Base-by-base conservation (phyloP, 2,329 filamentous ascomycete species). In the Hysterium pulicare region DNA sequence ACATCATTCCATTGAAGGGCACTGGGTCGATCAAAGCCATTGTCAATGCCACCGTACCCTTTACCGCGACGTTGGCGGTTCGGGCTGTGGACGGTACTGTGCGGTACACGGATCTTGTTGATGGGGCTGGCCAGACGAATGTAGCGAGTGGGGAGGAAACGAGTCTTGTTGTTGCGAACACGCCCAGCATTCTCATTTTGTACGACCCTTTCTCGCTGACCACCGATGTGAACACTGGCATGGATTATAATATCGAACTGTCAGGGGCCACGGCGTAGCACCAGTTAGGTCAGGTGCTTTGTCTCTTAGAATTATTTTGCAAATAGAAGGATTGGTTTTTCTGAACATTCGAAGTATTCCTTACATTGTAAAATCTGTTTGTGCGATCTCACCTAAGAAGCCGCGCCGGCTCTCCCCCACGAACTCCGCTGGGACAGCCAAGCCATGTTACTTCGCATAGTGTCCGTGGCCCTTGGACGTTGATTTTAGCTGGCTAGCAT, bases 151-250 rank as follows among this genome's bases (percentile, higher is more conserved):
- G 64, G 1, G 71, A 76, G 47, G 67, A 75, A 55, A 67, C 61
- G 6, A 71, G 57, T 31, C 57, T 77, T 26, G 68, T 76, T 7
- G 64, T 77, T 31, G 74, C 65, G 11, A 76, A 77, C 48, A 74
- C 74, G 2, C 74, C 74, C 6, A 58, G 58, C 24, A 28, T 7
- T 6, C 59, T 73, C 19, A 59, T 73, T 20, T 53, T 68, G 36
- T 77, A 73, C 46, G 71, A 76, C 48, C 31, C 48, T 13, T 58
- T 57, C 28, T 38, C 13, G 23, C 47, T 56, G 22, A 30, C 49
- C 19, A 37, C 44, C 19, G 45, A 51, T 10, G 24, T 55, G 17
- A 50, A 49, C 33, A 47, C 37, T 28, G 54, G 54, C 6, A 38
- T 58, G 40, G 22, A 15, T 2, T 58, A 53, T 46, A 42, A 35